These are phyloP conservation scores for Ogataea ganodermae DNA, from an alignment of 805 yeast genomes.

Conservation along the genomic window DNA sequence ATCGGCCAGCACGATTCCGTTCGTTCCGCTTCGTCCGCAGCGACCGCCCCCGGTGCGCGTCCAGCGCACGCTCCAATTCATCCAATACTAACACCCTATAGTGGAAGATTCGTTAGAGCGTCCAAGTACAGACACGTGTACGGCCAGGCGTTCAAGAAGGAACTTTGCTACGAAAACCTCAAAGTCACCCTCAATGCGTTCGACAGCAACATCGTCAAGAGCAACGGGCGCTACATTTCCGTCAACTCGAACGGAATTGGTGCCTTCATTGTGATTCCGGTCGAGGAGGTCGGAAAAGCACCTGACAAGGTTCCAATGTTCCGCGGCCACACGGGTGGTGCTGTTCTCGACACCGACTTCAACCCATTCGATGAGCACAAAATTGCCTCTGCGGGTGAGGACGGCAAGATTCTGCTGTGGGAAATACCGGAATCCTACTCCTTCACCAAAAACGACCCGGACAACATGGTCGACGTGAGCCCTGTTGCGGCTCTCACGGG, in stretches of 20 bases:
- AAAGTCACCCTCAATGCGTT: conserved; percentile 89
- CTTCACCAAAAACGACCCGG: conserved; percentile 55
- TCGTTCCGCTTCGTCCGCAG: too few species aligned
- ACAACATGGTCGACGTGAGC: conserved; percentile 61
- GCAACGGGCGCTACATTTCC: conserved; percentile 82
- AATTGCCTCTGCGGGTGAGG: conserved; percentile 80
- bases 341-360: conserved; percentile 93
- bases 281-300: conserved; percentile 82
- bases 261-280: conserved; percentile 91
- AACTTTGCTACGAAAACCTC: conserved; percentile 71
- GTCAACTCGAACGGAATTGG: conserved; percentile 96
- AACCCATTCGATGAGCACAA: conserved; percentile 82
- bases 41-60: too few species aligned
- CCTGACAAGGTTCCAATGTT: conserved; percentile 93
- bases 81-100: conserved; percentile 29
- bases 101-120: conserved; percentile 91
- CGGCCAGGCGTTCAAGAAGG: conserved; percentile 82
- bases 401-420: conserved; percentile 83
- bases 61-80: too few species aligned
- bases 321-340: conserved; percentile 95
- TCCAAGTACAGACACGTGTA: conserved; percentile 95
- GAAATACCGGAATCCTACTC: conserved; percentile 81
- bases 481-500: conserved; percentile 76
- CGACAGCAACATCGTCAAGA: conserved; percentile 88
- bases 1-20: not conserved